Percentiles rank a stretch among this genome's conserved stretches.
Conservation (phyloP, 2,329 filamentous ascomycete species). For the Botrytis fragariae region DNA sequence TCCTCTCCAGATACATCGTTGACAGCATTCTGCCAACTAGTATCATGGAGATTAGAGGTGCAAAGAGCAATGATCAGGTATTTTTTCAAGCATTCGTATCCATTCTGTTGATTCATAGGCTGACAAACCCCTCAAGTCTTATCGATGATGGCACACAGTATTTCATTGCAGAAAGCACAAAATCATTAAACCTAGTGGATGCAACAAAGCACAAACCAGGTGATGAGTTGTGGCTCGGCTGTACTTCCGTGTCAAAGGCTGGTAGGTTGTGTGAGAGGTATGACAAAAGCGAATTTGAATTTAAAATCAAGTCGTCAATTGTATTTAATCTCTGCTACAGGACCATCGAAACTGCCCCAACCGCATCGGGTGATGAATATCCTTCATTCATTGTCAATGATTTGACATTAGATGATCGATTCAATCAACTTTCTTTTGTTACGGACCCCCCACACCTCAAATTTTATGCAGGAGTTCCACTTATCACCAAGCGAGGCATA, state of each 20-base stretch:
- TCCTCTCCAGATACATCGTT: constrained; percentile 46
- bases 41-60: constrained; percentile 47
- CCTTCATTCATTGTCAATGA: constrained; percentile 38
- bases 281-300: background rate
- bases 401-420: constrained; percentile 34
- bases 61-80: constrained; percentile 49
- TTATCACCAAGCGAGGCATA: constrained; percentile 39
- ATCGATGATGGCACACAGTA: constrained; percentile 48
- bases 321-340: constrained; percentile 22
- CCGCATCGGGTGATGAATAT: constrained; percentile 26
- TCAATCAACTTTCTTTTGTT: constrained; percentile 36
- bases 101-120: background rate
- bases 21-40: constrained; percentile 49
- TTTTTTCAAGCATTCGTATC: background rate
- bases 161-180: constrained; percentile 52
- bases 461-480: constrained; percentile 38
- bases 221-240: constrained; percentile 39
- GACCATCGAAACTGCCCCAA: constrained; percentile 33
- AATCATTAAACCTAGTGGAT: constrained; percentile 41
- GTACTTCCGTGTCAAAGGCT: constrained; percentile 33
- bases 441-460: constrained; percentile 30
- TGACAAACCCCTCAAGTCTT: constrained; percentile 38
- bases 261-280: constrained; percentile 38
- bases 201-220: constrained; percentile 33
- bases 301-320: background rate